Percentiles rank a stretch among this genome's conserved stretches.
Evolutionary conservation across 2,329 filamentous ascomycete species (phyloP).

Genomic region (Nemania sp.): DNA sequence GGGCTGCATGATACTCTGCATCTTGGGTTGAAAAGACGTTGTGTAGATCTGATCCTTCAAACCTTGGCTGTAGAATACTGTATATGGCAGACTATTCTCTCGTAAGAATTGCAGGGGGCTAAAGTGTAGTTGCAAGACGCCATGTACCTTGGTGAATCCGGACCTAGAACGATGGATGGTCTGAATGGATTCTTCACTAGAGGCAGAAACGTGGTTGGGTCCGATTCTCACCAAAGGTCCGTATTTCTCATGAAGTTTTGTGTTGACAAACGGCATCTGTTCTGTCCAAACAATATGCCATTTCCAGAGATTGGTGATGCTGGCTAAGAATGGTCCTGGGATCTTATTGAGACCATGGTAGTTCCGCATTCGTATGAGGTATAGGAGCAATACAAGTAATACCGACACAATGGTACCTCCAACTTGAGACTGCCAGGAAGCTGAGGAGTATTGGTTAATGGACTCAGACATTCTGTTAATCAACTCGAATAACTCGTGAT

Average conservation of each 20-base stretch:
- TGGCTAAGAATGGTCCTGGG: slow-evolving; percentile 18
- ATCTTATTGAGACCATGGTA: slow-evolving; percentile 18
- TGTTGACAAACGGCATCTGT: slow-evolving; percentile 17
- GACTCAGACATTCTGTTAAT: neutral
- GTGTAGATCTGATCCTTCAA: slow-evolving; percentile 15
- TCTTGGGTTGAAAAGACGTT: slow-evolving; percentile 24
- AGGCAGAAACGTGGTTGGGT: slow-evolving; percentile 24
- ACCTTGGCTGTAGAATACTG: slow-evolving; percentile 16
- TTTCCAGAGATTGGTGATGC: slow-evolving; percentile 23
- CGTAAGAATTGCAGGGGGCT: neutral
- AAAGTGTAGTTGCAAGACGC: neutral
- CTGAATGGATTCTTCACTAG: slow-evolving; percentile 19
- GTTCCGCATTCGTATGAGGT: slow-evolving; percentile 14
- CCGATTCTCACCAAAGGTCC: slow-evolving; percentile 22
- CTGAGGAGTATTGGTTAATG: slow-evolving; percentile 1
- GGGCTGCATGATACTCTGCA: slow-evolving; percentile 19
- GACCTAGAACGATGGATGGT: slow-evolving; percentile 10
- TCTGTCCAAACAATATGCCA: slow-evolving; percentile 9
- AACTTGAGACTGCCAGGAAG: neutral
- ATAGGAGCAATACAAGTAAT: neutral
- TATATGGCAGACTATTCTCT: slow-evolving; percentile 15
- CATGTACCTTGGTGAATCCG: slow-evolving; percentile 17
- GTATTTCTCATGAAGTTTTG: slow-evolving; percentile 18
- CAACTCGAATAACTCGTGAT: too few relatives aligned
- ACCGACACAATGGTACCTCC: neutral